phyloP scores from a whole-genome alignment of 2,329 filamentous ascomycete species.

The Paraphaeosphaeria sporulosa region DNA sequence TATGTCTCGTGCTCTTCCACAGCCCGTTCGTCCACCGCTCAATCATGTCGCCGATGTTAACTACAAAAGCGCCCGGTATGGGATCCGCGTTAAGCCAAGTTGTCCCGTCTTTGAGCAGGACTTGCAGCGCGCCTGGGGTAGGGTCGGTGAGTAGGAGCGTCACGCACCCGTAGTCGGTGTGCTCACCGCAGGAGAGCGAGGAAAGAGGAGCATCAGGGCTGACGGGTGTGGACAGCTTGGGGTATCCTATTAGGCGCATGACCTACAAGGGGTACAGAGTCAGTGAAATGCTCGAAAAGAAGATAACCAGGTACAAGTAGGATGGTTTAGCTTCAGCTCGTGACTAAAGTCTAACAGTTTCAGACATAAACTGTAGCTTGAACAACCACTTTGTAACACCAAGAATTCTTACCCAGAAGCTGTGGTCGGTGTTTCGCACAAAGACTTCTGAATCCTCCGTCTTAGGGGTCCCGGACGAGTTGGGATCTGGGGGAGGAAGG shows the following conservation, averaged over 20 bases:
- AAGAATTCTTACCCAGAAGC: too few species aligned
- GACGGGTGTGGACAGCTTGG: constrained; percentile 34
- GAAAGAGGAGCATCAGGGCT: constrained; percentile 18
- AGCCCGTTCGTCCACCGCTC: constrained; percentile 55
- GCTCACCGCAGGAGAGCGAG: constrained; percentile 52
- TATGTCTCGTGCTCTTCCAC: constrained; percentile 54
- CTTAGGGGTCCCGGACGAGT: neutral
- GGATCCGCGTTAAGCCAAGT: constrained; percentile 57
- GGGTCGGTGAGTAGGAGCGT: constrained; percentile 56
- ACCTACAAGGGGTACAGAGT: too few species aligned
- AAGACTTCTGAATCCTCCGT: constrained; percentile 43
- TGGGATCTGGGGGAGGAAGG: constrained; percentile 18
- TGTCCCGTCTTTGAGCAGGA: constrained; percentile 49
- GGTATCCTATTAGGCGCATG: constrained; percentile 52
- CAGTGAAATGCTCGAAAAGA: too few species aligned
- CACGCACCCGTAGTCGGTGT: constrained; percentile 57
- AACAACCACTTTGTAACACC: too few species aligned
- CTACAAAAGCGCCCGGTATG: constrained; percentile 54
- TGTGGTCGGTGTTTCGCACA: constrained; percentile 37
- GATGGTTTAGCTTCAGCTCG: too few species aligned
- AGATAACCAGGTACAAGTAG: too few species aligned
- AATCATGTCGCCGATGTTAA: constrained; percentile 61
- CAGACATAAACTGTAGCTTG: too few species aligned
- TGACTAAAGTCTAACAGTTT: too few species aligned
- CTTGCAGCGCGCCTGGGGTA: constrained; percentile 54